Conservation (phyloP, 495 filamentous ascomycete species). For the Penicillium samsonianum region DNA sequence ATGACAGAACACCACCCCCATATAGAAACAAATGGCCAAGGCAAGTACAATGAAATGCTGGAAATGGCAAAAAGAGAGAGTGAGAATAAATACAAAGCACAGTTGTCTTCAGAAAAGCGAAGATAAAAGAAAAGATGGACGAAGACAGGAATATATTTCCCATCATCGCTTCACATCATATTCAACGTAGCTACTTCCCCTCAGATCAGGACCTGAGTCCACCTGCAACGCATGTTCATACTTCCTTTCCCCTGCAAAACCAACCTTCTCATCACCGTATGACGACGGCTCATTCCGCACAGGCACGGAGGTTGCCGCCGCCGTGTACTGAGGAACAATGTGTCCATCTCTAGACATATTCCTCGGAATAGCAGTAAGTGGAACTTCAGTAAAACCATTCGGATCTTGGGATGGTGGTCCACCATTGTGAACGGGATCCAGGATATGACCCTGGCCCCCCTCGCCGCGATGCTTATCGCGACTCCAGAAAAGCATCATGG, state of each 20-base stretch:
- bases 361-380: slow-evolving; percentile 34
- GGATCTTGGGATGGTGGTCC: slow-evolving; percentile 14
- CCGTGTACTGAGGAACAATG: slow-evolving; percentile 34
- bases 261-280: slow-evolving; percentile 46
- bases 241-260: slow-evolving; percentile 47
- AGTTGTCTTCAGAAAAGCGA: slow-evolving; percentile 1
- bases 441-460: slow-evolving; percentile 42
- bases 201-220: slow-evolving; percentile 22
- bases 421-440: slow-evolving; percentile 16
- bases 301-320: slow-evolving; percentile 12
- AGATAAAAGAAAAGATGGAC: slow-evolving; percentile 14
- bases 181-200: slow-evolving; percentile 44
- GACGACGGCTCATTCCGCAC: slow-evolving; percentile 2
- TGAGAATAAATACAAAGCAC: background rate
- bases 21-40: background rate
- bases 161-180: slow-evolving; percentile 39
- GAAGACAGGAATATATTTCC: slow-evolving; percentile 1
- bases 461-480: slow-evolving; percentile 48
- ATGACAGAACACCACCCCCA: background rate
- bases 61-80: background rate
- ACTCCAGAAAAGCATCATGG: slow-evolving; percentile 51
- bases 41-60: slow-evolving; percentile 1
- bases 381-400: slow-evolving; percentile 36
- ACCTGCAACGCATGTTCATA: slow-evolving; percentile 29
- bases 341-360: slow-evolving; percentile 12